These are phyloP conservation scores for Parietichytrium sp. DNA, from an alignment of 108 stramenopile species.

Conservation along the genomic window DNA sequence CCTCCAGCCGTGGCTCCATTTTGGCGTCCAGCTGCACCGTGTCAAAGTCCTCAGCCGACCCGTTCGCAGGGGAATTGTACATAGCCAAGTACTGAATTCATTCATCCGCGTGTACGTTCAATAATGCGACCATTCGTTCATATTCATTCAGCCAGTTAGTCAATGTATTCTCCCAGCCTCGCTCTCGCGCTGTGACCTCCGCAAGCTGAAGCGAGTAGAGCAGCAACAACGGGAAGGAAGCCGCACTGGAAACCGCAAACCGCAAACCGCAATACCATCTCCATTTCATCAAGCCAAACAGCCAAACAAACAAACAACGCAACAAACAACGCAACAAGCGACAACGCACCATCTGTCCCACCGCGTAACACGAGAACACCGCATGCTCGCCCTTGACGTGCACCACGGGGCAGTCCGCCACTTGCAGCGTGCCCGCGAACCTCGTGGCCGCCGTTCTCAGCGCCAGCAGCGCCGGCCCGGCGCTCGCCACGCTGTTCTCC, in stretches of 20 bases:
- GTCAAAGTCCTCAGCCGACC: neutral
- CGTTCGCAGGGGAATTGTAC: neutral
- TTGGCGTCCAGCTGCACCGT: neutral
- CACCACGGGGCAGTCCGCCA: neutral
- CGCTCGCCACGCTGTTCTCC: neutral
- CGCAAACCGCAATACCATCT: no score
- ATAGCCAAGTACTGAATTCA: neutral
- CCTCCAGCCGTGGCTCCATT: neutral
- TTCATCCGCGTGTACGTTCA: no score
- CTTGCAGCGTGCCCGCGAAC: constrained; percentile 15
- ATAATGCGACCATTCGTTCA: no score
- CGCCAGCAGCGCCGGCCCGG: neutral
- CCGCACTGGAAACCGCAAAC: no score
- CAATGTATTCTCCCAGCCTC: no score
- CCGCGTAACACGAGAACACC: constrained; percentile 23
- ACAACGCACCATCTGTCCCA: neutral
- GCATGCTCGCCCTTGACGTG: constrained; percentile 10
- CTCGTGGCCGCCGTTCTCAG: neutral
- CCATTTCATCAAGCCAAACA: neutral
- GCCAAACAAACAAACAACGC: neutral
- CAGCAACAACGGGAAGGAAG: neutral
- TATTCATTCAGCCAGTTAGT: no score
- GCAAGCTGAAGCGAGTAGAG: no score
- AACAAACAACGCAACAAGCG: neutral
- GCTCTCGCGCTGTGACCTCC: no score